These are phyloP conservation scores for Globisporangium uncinulatum DNA, from an alignment of 352 stramenopile genomes.

Conservation along the genomic window DNA sequence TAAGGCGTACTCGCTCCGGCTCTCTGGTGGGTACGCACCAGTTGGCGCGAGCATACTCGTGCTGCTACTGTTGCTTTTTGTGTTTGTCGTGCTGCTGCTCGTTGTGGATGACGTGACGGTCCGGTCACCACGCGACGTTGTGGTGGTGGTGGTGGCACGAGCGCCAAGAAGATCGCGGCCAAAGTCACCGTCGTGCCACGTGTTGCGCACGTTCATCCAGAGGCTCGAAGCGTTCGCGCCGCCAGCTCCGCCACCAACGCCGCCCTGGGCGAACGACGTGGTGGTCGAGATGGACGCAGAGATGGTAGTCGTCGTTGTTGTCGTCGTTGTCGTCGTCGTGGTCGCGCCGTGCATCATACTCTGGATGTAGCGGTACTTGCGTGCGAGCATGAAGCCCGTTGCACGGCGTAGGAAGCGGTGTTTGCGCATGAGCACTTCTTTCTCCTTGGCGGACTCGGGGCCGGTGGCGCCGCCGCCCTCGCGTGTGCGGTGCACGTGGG, in stretches of 20 bases:
- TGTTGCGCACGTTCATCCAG: conserved; percentile 20
- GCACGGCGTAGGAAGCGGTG: conserved; percentile 57
- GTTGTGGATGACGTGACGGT: not conserved
- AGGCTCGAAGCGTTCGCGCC: not conserved
- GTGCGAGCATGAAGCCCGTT: conserved; percentile 65
- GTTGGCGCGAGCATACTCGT: not conserved
- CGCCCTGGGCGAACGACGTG: conserved; percentile 16
- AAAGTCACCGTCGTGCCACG: conserved; percentile 16
- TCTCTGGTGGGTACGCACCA: conserved; percentile 5
- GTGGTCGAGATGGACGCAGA: conserved; percentile 11
- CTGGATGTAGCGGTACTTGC: conserved; percentile 56
- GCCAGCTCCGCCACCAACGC: conserved; percentile 4
- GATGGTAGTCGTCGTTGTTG: conserved; percentile 10
- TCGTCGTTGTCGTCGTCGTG: conserved; percentile 3
- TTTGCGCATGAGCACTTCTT: conserved; percentile 48
- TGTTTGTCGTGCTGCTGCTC: not conserved
- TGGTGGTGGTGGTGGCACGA: conserved; percentile 3
- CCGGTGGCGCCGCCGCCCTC: conserved; percentile 9
- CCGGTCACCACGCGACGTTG: conserved; percentile 8
- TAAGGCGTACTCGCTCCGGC: conserved; percentile 17
- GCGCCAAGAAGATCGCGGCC: conserved; percentile 11
- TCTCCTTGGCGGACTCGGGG: conserved; percentile 20
- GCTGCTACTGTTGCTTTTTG: not conserved
- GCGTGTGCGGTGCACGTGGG: conserved; percentile 41
- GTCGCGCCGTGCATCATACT: conserved; percentile 14